Evolutionary conservation across 805 yeast genomes (phyloP).

Genomic region (Barnettozyma populi): DNA sequence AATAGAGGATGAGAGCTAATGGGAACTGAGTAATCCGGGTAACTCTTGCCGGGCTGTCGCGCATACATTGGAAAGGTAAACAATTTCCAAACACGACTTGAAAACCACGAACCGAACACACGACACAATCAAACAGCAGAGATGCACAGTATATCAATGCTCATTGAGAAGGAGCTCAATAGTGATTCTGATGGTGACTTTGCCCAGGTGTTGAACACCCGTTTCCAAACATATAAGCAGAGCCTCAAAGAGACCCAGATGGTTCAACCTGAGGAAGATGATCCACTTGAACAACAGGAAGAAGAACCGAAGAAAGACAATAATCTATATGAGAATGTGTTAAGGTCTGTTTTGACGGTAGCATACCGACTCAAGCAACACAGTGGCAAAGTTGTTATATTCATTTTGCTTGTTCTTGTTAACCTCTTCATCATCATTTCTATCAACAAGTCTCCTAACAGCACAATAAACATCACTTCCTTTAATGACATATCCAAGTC

Average conservation of each 20-base stretch:
- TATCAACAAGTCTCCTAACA: background rate
- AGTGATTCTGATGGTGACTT: background rate
- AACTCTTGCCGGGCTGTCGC: background rate
- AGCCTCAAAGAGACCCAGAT: constrained; percentile 1
- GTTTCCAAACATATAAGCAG: background rate
- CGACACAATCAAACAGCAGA: background rate
- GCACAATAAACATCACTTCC: constrained; percentile 10
- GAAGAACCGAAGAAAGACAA: background rate
- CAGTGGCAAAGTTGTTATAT: background rate
- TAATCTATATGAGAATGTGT: background rate
- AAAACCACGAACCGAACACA: background rate
- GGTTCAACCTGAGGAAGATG: background rate
- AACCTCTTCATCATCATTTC: constrained; percentile 4
- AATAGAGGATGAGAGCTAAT: no score
- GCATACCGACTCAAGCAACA: constrained; percentile 2
- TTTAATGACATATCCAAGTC: constrained; percentile 20
- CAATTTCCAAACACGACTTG: background rate
- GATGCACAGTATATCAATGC: background rate
- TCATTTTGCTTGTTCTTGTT: background rate
- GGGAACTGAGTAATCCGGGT: background rate
- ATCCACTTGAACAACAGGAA: no score
- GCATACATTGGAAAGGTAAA: background rate
- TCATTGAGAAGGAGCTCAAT: background rate
- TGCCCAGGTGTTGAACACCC: background rate
- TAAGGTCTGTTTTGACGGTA: constrained; percentile 1